A percentile compares a stretch with the other conserved stretches of the same genome.
Conservation (phyloP, 2,329 filamentous ascomycete species). For the Cercospora sojina region DNA sequence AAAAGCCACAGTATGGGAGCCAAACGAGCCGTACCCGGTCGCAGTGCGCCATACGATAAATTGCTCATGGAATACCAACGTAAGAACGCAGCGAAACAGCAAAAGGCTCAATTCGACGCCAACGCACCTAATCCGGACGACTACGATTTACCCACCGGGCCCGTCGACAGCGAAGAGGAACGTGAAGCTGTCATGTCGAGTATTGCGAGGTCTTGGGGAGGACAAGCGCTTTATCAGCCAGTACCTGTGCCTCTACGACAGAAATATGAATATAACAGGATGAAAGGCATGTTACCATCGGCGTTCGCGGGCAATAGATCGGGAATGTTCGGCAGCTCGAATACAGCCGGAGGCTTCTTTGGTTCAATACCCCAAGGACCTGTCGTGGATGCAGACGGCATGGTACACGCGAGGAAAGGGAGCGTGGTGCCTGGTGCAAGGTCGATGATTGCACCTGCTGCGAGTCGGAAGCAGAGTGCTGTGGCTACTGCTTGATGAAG, state of each 20-base stretch:
- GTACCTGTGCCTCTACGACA: constrained; percentile 50
- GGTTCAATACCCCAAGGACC: constrained; percentile 12
- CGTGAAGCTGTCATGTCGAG: constrained; percentile 84
- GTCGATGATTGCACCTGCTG: constrained; percentile 29
- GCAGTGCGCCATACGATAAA: constrained; percentile 88
- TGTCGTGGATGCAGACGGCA: constrained; percentile 24
- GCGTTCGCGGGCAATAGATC: constrained; percentile 48
- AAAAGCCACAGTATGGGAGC: constrained; percentile 94
- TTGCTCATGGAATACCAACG: constrained; percentile 69
- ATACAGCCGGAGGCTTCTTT: constrained; percentile 18
- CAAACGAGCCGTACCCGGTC: constrained; percentile 79
- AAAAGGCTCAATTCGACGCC: constrained; percentile 92
- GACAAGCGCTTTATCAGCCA: constrained; percentile 72
- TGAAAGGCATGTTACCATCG: constrained; percentile 63
- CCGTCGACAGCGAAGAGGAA: constrained; percentile 93
- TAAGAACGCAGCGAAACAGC: constrained; percentile 97
- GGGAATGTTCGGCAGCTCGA: constrained; percentile 16
- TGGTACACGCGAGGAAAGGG: constrained; percentile 24
- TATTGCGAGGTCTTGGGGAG: constrained; percentile 65
- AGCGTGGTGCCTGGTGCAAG: constrained; percentile 29
- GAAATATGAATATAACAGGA: constrained; percentile 62
- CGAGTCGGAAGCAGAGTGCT: constrained; percentile 29
- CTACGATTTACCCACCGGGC: constrained; percentile 69
- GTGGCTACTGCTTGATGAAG: constrained; percentile 1
- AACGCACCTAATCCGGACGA: constrained; percentile 80